Base-by-base conservation (phyloP, 1,139 yeast species). In the Meyerozyma smithsonii region DNA sequence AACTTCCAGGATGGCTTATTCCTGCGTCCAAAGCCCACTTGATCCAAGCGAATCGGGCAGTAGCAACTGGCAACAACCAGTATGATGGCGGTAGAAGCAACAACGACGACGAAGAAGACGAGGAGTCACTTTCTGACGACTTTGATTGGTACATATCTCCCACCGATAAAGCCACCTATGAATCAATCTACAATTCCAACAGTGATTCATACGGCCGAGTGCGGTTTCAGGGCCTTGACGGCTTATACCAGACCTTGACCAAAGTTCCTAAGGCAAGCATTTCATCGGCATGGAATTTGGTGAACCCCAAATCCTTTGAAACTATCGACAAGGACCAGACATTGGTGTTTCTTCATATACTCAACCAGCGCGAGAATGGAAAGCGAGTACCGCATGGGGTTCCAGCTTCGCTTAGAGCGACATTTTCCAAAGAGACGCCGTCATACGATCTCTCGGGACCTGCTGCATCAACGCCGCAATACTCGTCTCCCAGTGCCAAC, bases 81-180 rank as follows among this genome's bases (percentile, higher is more conserved):
- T 42, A 44, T 32, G 18, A 28, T 12, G 36, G 35, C 3, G 28
- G 42, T 19, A 33, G 40, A 21, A 17, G 58, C 41, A 59, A 57
- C 43, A 59, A 66, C 45, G 69, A 69, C 48, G 75, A 72, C 43
- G 80, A 77, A 43, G 78, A 77, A 48, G 75, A 75, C 39, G 81
- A 77, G 32, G 66, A 71, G 38, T 61, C 71, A 5, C 69, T 84
- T 40, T 70, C 81, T 28, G 75, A 80, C 37, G 86, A 85, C 53
- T 86, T 92, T 56, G 96, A 90, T 56, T 92, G 98, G 98, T 92
- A 92, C 64, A 89, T 92, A 47, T 82, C 96, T 4, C 97, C 97
- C 15, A 74, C 81, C 6, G 97, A 92, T 55, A 79, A 82, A 54
- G 56, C 79, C 3, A 77, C 84, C 8, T 94, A 92, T 61, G 94